Conservation (phyloP, 2,329 filamentous ascomycete species). For the Colletotrichum sojae region DNA sequence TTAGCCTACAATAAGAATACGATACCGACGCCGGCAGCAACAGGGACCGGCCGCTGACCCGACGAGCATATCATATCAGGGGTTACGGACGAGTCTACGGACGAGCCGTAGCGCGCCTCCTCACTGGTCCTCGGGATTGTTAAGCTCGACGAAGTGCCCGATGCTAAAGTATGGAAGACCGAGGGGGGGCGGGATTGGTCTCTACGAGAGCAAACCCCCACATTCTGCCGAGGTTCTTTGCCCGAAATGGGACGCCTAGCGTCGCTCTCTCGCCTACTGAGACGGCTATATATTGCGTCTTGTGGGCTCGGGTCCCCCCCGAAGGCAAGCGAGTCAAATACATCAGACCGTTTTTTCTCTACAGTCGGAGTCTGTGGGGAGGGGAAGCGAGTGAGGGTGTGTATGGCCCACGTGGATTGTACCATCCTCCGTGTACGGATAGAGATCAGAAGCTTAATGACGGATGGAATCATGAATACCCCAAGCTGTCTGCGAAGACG, state of each 20-base stretch:
- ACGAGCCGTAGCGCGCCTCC: background rate
- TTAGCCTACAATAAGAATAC: constrained; percentile 8
- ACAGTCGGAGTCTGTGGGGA: too few relatives aligned
- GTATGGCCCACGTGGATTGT: too few relatives aligned
- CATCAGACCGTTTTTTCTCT: too few relatives aligned
- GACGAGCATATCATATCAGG: too few relatives aligned
- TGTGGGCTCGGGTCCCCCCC: constrained; percentile 6
- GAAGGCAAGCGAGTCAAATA: constrained; percentile 3
- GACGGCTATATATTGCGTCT: constrained; percentile 12
- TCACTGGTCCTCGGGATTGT: background rate
- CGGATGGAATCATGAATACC: too few relatives aligned
- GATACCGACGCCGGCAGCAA: background rate
- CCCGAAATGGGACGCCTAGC: background rate
- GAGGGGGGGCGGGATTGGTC: background rate
- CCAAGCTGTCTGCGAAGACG: too few relatives aligned
- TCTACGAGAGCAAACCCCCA: background rate
- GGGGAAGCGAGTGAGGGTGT: too few relatives aligned
- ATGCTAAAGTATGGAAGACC: background rate
- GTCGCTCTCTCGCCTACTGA: constrained; percentile 16
- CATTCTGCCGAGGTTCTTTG: constrained; percentile 6
- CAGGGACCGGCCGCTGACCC: background rate
- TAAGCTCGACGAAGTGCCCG: background rate
- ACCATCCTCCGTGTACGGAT: too few relatives aligned
- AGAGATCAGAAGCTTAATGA: too few relatives aligned
- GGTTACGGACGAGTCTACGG: background rate